These are phyloP conservation scores for Solanum arcanum DNA, from an alignment of 257 asterid species.

Conservation along the genomic window DNA sequence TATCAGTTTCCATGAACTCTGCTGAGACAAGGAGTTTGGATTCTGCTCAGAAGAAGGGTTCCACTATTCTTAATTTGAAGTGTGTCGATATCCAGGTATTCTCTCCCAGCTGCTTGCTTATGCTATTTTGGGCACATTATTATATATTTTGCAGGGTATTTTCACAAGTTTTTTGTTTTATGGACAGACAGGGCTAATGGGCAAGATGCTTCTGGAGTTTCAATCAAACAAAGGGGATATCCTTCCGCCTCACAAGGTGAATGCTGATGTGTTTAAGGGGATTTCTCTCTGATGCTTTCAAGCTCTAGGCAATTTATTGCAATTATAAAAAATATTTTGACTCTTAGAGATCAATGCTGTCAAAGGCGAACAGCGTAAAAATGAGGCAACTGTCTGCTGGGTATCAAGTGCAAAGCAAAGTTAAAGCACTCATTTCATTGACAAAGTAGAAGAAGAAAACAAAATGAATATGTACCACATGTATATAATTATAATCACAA, in stretches of 20 bases:
- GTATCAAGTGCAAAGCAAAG: background rate
- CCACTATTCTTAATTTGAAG: slow-evolving; percentile 79
- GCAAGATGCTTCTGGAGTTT: slow-evolving; percentile 77
- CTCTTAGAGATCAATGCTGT: background rate
- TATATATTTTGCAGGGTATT: background rate
- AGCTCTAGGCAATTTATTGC: background rate
- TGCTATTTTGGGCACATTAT: background rate
- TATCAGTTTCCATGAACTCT: slow-evolving; percentile 65
- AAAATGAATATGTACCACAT: background rate
- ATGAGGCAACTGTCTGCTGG: background rate
- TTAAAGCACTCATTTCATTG: background rate
- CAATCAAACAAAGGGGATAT: slow-evolving; percentile 92
- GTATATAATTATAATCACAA: background rate
- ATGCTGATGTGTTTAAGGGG: background rate
- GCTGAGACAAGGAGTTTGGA: slow-evolving; percentile 85
- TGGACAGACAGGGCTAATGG: slow-evolving; percentile 83
- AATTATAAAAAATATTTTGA: background rate
- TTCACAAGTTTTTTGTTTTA: slow-evolving; percentile 10
- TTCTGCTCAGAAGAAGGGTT: slow-evolving; percentile 79
- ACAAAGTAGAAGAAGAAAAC: background rate
- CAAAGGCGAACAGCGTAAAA: background rate
- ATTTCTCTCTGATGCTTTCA: background rate
- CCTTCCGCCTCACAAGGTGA: slow-evolving; percentile 93
- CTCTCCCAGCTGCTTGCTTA: background rate
- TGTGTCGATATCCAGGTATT: slow-evolving; percentile 90